These are phyloP conservation scores for Ophiocordyceps camponoti-floridani DNA, from an alignment of 2,329 filamentous ascomycete genomes.

Conservation along the genomic window DNA sequence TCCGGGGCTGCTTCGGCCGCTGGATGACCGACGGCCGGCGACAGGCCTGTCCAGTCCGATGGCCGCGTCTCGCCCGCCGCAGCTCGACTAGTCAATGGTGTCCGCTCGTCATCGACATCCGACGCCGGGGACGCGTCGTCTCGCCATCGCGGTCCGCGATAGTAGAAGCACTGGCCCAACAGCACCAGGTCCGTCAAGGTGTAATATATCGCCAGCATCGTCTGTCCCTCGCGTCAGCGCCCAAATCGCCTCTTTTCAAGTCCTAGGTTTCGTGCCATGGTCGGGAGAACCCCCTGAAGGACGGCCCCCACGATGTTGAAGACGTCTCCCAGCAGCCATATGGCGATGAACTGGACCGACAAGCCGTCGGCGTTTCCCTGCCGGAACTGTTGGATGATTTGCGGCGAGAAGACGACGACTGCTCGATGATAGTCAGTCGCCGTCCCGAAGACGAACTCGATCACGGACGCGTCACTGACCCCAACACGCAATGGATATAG, in stretches of 20 bases:
- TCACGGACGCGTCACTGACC: slow-evolving; percentile 10
- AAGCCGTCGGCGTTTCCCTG: slow-evolving; percentile 72
- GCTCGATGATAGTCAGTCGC: slow-evolving; percentile 1
- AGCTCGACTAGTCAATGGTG: slow-evolving; percentile 25
- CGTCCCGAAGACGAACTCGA: background rate
- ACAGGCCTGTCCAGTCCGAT: slow-evolving; percentile 46
- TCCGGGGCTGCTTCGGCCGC: slow-evolving; percentile 26
- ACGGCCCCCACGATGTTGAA: slow-evolving; percentile 94
- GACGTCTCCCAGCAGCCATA: slow-evolving; percentile 87
- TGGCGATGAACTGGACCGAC: slow-evolving; percentile 76
- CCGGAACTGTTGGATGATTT: slow-evolving; percentile 90
- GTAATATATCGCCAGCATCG: slow-evolving; percentile 87
- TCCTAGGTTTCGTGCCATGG: slow-evolving; percentile 44
- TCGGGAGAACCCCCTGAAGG: slow-evolving; percentile 78
- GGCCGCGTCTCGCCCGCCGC: slow-evolving; percentile 30
- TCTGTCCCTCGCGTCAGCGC: slow-evolving; percentile 14
- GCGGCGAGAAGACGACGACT: slow-evolving; percentile 90
- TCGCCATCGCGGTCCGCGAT: slow-evolving; percentile 60
- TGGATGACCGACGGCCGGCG: slow-evolving; percentile 60
- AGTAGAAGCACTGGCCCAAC: slow-evolving; percentile 84
- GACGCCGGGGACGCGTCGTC: slow-evolving; percentile 24
- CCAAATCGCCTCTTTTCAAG: background rate
- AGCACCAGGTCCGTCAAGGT: slow-evolving; percentile 83
- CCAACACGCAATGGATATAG: slow-evolving; percentile 94
- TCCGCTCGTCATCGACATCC: slow-evolving; percentile 32